These are phyloP conservation scores for Endogone sp. DNA, from an alignment of 192 early-diverging fungal genomes.

Conservation along the genomic window DNA sequence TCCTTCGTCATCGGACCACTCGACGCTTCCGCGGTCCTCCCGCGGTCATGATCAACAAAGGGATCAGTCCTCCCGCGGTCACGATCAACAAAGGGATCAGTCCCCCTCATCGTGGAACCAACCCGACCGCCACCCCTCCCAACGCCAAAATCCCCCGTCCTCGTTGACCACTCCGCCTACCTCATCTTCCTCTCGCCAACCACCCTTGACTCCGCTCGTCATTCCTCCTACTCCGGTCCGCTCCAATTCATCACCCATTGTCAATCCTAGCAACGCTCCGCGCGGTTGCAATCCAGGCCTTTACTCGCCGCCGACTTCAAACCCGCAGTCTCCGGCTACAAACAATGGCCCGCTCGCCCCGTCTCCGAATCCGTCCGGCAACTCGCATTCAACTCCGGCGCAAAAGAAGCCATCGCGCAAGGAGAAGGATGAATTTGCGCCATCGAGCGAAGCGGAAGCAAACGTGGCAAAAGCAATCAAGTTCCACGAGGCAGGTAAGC, in stretches of 20 bases:
- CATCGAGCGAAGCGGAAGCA: constrained; percentile 41
- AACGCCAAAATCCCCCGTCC: constrained; percentile 1
- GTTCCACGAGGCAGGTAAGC: constrained; percentile 68
- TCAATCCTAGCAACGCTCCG: not conserved
- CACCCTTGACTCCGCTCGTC: constrained; percentile 21
- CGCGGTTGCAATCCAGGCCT: constrained; percentile 4
- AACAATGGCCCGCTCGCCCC: constrained; percentile 10
- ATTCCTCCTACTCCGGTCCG: constrained; percentile 25
- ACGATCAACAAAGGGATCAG: constrained; percentile 1
- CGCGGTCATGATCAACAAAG: constrained; percentile 2
- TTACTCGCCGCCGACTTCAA: constrained; percentile 3
- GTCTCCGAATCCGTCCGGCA: constrained; percentile 7
- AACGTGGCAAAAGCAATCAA: constrained; percentile 65
- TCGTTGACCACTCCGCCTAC: not conserved
- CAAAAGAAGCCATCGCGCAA: constrained; percentile 21
- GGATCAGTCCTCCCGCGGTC: constrained; percentile 1
- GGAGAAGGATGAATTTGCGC: constrained; percentile 3
- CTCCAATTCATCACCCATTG: constrained; percentile 4
- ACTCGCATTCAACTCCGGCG: constrained; percentile 11
- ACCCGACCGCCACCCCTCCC: constrained; percentile 7
- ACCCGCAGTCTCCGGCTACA: constrained; percentile 3
- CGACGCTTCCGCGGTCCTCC: too few relatives aligned
- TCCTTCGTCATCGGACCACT: too few relatives aligned
- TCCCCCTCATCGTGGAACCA: constrained; percentile 5
- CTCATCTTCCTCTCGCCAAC: constrained; percentile 4